phyloP scores from a whole-genome alignment of 2,329 filamentous ascomycete genomes.

The Microdochium trichocladiopsis region DNA sequence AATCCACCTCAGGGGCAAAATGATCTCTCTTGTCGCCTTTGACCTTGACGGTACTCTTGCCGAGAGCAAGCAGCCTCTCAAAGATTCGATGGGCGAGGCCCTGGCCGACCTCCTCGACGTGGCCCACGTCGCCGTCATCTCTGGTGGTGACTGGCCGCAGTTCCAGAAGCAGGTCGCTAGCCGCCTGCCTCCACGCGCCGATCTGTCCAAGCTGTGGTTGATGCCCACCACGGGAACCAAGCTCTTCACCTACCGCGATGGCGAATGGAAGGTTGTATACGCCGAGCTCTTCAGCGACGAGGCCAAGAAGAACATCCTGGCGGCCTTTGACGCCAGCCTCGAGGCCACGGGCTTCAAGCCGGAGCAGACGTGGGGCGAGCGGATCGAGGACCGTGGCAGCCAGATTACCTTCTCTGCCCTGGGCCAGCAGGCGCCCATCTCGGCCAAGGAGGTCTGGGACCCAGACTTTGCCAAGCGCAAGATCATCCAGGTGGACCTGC shows the following conservation, averaged over 20 bases:
- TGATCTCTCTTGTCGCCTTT: constrained; percentile 27
- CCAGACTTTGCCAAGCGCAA: constrained; percentile 30
- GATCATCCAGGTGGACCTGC: constrained; percentile 27
- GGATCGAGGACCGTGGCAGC: constrained; percentile 31
- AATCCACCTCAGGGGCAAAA: constrained; percentile 9
- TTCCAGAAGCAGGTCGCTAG: constrained; percentile 31
- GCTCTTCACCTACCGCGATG: constrained; percentile 24
- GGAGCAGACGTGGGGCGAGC: constrained; percentile 27
- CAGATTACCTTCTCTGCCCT: constrained; percentile 34
- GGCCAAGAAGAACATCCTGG: constrained; percentile 19
- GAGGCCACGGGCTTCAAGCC: constrained; percentile 27
- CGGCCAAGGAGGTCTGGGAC: constrained; percentile 28
- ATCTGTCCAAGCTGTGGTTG: constrained; percentile 30
- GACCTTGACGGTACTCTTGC: constrained; percentile 29
- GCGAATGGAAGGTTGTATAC: constrained; percentile 23
- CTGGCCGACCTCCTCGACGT: constrained; percentile 25
- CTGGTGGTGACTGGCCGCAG: constrained; percentile 32
- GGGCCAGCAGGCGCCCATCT: constrained; percentile 28
- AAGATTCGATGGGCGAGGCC: constrained; percentile 22
- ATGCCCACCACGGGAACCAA: constrained; percentile 33
- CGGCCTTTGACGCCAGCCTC: constrained; percentile 25
- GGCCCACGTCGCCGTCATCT: constrained; percentile 30
- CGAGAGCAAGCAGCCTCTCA: constrained; percentile 24
- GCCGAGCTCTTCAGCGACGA: constrained; percentile 28
- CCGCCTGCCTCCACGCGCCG: constrained; percentile 23